Conservation (phyloP, 495 filamentous ascomycete species). For the Terfezia boudieri region DNA sequence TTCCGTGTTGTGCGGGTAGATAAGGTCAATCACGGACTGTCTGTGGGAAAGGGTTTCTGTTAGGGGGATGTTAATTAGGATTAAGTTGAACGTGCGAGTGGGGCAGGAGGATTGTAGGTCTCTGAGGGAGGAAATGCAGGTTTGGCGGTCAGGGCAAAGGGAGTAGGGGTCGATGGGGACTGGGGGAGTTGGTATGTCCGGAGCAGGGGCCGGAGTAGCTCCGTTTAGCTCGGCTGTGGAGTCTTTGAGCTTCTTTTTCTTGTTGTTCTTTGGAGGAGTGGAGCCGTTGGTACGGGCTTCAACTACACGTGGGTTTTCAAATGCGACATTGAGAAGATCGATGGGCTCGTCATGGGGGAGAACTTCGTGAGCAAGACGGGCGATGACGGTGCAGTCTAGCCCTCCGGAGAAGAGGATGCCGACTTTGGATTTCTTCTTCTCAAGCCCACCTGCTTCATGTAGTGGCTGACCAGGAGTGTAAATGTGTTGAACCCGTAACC, state of each 20-base stretch:
- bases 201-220: conserved; percentile 10
- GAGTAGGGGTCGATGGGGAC: conserved; percentile 37
- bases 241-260: background rate
- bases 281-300: conserved; percentile 21
- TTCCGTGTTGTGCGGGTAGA: conserved; percentile 85
- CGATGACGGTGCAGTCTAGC: conserved; percentile 75
- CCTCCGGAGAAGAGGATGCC: conserved; percentile 88
- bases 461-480: conserved; percentile 29
- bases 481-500: conserved; percentile 42
- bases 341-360: conserved; percentile 44
- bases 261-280: conserved; percentile 6
- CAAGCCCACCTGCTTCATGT: background rate
- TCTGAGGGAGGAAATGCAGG: conserved; percentile 49
- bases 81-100: conserved; percentile 52
- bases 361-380: conserved; percentile 59
- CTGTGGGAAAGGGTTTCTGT: conserved; percentile 49
- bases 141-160: conserved; percentile 70
- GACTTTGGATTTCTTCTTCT: conserved; percentile 27
- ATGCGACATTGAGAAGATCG: conserved; percentile 87
- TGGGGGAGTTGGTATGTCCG: conserved; percentile 4
- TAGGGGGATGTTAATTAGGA: conserved; percentile 67
- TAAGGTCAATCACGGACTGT: conserved; percentile 43
- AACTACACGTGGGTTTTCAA: conserved; percentile 69
- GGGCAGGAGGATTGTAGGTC: conserved; percentile 57
- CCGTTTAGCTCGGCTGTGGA: conserved; percentile 1